Evolutionary conservation across 2,329 filamentous ascomycete genomes (phyloP).

Genomic region (Epichloe coenophiala): DNA sequence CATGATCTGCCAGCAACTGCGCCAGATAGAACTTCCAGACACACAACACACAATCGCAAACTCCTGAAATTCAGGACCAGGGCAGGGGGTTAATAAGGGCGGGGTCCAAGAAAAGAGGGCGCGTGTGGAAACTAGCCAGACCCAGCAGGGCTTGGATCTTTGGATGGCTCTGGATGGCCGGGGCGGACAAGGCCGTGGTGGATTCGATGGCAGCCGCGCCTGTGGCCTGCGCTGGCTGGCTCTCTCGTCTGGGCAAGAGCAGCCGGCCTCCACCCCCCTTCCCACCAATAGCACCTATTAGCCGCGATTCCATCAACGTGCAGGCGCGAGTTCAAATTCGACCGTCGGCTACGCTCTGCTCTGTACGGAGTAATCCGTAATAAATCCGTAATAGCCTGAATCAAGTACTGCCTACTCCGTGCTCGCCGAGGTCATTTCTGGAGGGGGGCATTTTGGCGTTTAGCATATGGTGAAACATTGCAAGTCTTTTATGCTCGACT

Average conservation of each 20-base stretch:
- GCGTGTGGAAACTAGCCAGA: not conserved
- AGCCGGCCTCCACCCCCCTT: not conserved
- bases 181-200: not conserved
- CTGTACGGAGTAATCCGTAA: no score
- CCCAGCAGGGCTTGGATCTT: not conserved
- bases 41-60: not conserved
- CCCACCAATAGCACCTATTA: no score
- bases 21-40: not conserved
- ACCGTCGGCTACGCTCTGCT: no score
- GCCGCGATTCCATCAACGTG: no score
- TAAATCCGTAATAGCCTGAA: not conserved
- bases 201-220: not conserved
- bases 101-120: conserved; percentile 1
- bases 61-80: conserved; percentile 3
- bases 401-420: not conserved
- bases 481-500: not conserved
- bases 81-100: conserved; percentile 2
- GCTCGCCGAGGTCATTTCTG: not conserved
- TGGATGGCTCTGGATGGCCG: not conserved
- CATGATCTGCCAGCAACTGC: conserved; percentile 21
- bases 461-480: not conserved
- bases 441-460: not conserved
- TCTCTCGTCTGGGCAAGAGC: conserved; percentile 4
- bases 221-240: not conserved
- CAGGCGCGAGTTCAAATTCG: no score